Percentiles rank a stretch among this genome's conserved stretches.
Conservation (phyloP, 1,284 basidiomycete genomes). For the Takashimella koratensis region DNA sequence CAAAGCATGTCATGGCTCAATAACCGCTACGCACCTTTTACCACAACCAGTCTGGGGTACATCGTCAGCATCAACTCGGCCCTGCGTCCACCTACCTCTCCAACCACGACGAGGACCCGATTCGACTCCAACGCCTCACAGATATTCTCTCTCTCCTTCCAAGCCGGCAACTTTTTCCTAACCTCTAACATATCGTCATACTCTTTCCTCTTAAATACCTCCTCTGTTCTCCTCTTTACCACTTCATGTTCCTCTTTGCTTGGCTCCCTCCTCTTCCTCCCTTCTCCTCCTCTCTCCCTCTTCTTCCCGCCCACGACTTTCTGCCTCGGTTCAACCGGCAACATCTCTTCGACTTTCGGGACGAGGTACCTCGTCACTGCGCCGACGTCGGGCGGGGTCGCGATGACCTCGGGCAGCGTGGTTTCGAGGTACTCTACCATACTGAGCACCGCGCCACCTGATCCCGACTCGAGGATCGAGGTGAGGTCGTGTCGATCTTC, state of each 20-base stretch:
- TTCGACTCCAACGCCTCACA: slow-evolving; percentile 58
- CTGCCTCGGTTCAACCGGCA: slow-evolving; percentile 4
- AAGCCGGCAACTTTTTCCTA: slow-evolving; percentile 71
- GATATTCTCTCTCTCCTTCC: slow-evolving; percentile 63
- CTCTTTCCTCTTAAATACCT: slow-evolving; percentile 52
- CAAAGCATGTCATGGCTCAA: not conserved
- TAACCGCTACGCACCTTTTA: slow-evolving; percentile 59
- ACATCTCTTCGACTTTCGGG: slow-evolving; percentile 44
- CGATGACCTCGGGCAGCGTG: slow-evolving; percentile 63
- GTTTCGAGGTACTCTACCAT: slow-evolving; percentile 71
- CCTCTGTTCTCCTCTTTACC: slow-evolving; percentile 54
- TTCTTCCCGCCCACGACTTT: not conserved
- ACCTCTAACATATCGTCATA: slow-evolving; percentile 60
- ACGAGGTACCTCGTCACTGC: slow-evolving; percentile 63
- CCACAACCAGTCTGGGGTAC: slow-evolving; percentile 75
- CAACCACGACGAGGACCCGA: slow-evolving; percentile 75
- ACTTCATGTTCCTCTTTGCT: slow-evolving; percentile 58
- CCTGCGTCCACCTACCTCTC: slow-evolving; percentile 63
- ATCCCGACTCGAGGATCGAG: slow-evolving; percentile 60
- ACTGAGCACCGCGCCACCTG: slow-evolving; percentile 69
- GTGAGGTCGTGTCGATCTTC: slow-evolving; percentile 52
- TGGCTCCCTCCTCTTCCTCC: slow-evolving; percentile 49
- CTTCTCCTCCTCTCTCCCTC: not conserved
- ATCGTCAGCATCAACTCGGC: slow-evolving; percentile 29
- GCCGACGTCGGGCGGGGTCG: slow-evolving; percentile 66